Conservation (phyloP, 2,329 filamentous ascomycete species). For the Aureobasidium sp. region DNA sequence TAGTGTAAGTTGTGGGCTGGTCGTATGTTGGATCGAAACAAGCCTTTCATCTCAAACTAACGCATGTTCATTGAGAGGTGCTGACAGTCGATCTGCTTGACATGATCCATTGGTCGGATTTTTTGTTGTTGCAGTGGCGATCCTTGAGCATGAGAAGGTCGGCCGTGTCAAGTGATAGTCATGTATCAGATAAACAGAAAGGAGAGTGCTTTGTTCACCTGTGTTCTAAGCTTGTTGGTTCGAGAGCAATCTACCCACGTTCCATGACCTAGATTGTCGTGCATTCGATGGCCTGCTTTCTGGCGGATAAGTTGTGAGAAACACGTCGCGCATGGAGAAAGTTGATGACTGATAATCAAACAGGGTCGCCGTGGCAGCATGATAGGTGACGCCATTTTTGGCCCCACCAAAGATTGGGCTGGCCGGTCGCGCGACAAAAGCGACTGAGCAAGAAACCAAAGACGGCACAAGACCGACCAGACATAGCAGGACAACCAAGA, state of each 20-base stretch:
- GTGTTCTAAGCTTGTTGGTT: neutral
- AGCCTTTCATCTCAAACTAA: neutral
- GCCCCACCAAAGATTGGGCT: slow-evolving; percentile 9
- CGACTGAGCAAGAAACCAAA: neutral
- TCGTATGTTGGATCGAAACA: neutral
- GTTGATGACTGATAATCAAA: neutral
- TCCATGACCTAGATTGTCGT: no score
- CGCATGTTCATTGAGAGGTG: neutral
- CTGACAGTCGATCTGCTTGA: neutral
- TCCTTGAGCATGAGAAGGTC: neutral
- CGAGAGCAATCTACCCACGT: neutral
- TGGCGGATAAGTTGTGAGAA: neutral
- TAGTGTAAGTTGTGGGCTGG: neutral
- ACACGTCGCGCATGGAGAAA: neutral
- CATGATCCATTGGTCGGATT: neutral
- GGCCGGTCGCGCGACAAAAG: slow-evolving; percentile 4
- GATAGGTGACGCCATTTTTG: neutral
- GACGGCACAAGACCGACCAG: neutral
- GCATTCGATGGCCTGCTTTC: neutral
- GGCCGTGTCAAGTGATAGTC: neutral
- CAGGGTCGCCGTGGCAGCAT: neutral
- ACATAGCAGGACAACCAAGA: neutral
- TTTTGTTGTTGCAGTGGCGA: neutral
- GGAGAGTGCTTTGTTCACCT: neutral
- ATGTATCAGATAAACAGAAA: neutral